Evolutionary conservation across 2,329 filamentous ascomycete genomes (phyloP), one percentile per base, ranked within the genome.

Genomic region (Pseudonectria buxi): DNA sequence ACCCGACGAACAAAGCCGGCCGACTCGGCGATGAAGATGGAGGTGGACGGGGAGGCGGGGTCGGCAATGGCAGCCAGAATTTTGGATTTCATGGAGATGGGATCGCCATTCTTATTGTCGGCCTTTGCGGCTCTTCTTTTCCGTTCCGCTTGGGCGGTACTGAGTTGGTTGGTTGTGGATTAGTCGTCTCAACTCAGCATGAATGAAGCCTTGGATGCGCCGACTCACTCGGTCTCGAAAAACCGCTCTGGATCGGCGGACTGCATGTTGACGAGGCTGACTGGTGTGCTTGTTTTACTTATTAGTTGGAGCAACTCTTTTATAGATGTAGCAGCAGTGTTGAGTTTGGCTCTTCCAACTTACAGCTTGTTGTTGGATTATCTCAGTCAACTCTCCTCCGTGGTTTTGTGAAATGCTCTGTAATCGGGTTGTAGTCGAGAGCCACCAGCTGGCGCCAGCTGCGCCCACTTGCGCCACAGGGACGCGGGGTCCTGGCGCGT

Each of bases 191-290:
- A 15, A 14, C 27, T 26, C 11, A 33, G 28, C 33, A 25, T 16
- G 25, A 28, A n/a, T n/a, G 39, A 55, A 14, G 54, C 50, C 65
- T 73, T 54, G 35, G 45, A 43, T 28, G 42, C 40, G 40, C 54
- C 56, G 15, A 59, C 80, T 63, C 65, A 92, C 86, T 89, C 84
- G 22, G 88, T 94, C 62, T 95, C 86, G 57, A 96, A 96, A 68
- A 94, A 96, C 56, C 92, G 78, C 22, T 83, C 81, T 33, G 81
- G 74, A 54, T 94, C 77, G 33, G 76, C 73, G 18, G 84, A 83
- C 44, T 78, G 74, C 59, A 84, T 83, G 69, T 76, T 81, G 43
- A 40, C 38, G n/a, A 22, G 18, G 18, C 18, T 22, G 18, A 9
- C 18, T 22, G 18, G 9, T 22, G 18, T 22, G 18, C 9, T 6